Evolutionary conservation across 2,329 filamentous ascomycete genomes (phyloP).

Genomic region (Uncinocarpus reesii): DNA sequence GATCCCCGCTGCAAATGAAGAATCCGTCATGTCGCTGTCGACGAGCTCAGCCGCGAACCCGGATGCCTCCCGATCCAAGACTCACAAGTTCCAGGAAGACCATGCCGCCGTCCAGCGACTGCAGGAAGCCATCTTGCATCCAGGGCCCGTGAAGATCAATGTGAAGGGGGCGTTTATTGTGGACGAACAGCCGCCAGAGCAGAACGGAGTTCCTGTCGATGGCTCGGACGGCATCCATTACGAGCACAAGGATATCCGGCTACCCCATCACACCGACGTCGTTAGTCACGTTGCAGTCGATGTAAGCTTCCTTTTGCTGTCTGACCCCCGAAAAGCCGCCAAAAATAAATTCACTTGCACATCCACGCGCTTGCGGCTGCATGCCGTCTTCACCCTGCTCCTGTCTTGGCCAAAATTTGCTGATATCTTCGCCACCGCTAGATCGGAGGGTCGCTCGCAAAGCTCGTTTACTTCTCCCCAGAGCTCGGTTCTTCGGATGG

Average conservation of each 20-base stretch:
- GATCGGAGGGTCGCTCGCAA: conserved; percentile 92
- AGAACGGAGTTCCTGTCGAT: conserved; percentile 37
- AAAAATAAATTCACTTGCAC: background rate
- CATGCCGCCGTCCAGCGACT: conserved; percentile 24
- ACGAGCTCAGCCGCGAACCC: conserved; percentile 19
- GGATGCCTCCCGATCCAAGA: conserved; percentile 18
- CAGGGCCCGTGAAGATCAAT: conserved; percentile 78
- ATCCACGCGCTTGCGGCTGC: background rate
- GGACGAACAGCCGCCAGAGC: conserved; percentile 58
- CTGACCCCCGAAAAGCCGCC: background rate
- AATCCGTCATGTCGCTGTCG: conserved; percentile 26
- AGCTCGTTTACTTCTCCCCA: conserved; percentile 93
- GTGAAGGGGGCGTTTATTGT: conserved; percentile 95
- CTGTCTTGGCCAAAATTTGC: background rate
- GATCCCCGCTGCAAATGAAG: conserved; percentile 4
- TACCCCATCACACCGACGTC: conserved; percentile 88
- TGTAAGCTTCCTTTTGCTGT: conserved; percentile 46
- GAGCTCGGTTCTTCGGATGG: conserved; percentile 71
- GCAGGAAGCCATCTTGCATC: conserved; percentile 45
- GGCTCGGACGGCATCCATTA: conserved; percentile 50
- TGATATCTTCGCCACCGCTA: conserved; percentile 30
- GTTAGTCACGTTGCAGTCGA: conserved; percentile 97
- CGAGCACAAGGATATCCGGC: conserved; percentile 85
- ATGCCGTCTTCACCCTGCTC: background rate
- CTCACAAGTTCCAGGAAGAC: conserved; percentile 20